Evolutionary conservation across 306 rosid genomes (phyloP).

Genomic region (Prunus salicina): DNA sequence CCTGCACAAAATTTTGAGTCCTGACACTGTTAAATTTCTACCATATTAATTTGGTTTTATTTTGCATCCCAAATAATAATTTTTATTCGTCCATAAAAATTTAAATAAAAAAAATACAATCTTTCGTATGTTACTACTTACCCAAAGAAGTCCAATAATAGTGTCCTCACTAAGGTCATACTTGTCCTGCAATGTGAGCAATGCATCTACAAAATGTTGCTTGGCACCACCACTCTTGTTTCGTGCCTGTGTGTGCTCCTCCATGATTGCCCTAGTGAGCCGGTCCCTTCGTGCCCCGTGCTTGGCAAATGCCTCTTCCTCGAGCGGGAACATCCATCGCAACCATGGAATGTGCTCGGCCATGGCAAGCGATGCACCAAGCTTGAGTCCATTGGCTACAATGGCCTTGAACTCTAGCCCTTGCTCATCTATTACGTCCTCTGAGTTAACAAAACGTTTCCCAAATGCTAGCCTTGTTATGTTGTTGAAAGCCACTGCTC

Average conservation of each 20-base stretch:
- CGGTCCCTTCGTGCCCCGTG: slow-evolving; percentile 71
- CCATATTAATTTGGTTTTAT: no score
- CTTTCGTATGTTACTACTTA: slow-evolving; percentile 4
- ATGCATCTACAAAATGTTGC: slow-evolving; percentile 83
- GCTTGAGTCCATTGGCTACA: slow-evolving; percentile 61
- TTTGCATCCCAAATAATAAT: no score
- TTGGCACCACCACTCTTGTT: slow-evolving; percentile 54
- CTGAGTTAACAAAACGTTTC: slow-evolving; percentile 69
- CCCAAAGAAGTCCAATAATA: slow-evolving; percentile 90
- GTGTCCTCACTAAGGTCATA: slow-evolving; percentile 92
- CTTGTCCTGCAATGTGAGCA: slow-evolving; percentile 69
- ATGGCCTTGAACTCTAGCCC: slow-evolving; percentile 76
- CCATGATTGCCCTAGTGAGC: slow-evolving; percentile 83
- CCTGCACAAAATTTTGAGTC: slow-evolving; percentile 32
- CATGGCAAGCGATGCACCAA: slow-evolving; percentile 78
- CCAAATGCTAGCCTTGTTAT: slow-evolving; percentile 86
- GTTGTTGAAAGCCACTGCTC: slow-evolving; percentile 91
- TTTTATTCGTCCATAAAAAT: no score
- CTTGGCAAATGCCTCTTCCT: slow-evolving; percentile 77
- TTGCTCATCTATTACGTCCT: slow-evolving; percentile 66
- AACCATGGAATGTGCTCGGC: slow-evolving; percentile 87
- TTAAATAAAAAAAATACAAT: background rate
- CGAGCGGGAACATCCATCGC: slow-evolving; percentile 84
- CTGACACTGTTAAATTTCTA: no score
- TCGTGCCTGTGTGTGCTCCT: slow-evolving; percentile 79